phyloP scores from a whole-genome alignment of 768 basidiomycete species.

The Boletus pseudo-olivaceus region DNA sequence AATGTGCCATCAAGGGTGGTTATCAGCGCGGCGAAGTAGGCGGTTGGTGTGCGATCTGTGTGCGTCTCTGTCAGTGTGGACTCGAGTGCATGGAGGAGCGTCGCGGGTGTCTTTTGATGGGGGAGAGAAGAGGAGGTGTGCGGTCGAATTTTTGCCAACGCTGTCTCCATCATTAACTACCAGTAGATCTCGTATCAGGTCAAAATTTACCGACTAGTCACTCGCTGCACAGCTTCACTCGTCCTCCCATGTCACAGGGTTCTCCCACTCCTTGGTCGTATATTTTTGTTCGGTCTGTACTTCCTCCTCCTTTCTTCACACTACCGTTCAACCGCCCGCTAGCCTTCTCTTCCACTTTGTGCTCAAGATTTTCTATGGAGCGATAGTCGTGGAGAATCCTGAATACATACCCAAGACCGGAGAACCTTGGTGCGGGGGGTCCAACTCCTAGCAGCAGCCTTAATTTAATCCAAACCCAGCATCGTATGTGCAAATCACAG shows the following conservation, averaged over 20 bases:
- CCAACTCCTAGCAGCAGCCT: background rate
- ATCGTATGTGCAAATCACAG: constrained; percentile 85
- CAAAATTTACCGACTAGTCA: background rate
- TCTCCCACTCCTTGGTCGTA: constrained; percentile 62
- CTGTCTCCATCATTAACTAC: constrained; percentile 64
- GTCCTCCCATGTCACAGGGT: constrained; percentile 32
- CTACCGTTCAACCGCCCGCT: background rate
- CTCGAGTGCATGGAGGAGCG: constrained; percentile 81
- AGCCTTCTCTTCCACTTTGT: constrained; percentile 77
- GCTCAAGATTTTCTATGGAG: constrained; percentile 87
- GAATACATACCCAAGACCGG: constrained; percentile 70
- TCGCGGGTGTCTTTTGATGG: constrained; percentile 88
- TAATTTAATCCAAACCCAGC: constrained; percentile 35
- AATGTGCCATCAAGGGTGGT: constrained; percentile 80
- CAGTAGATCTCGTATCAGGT: background rate
- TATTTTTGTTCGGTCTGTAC: constrained; percentile 56
- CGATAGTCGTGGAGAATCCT: constrained; percentile 79
- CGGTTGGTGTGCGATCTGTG: constrained; percentile 70
- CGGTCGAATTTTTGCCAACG: constrained; percentile 80
- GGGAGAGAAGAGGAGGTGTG: constrained; percentile 77
- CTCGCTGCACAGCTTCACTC: background rate
- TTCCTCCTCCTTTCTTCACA: background rate
- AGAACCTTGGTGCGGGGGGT: constrained; percentile 57
- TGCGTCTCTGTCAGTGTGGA: constrained; percentile 68
- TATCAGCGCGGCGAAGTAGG: constrained; percentile 91